Evolutionary conservation across 345 rosid genomes (phyloP).

Genomic region (Lepidium aucheri): DNA sequence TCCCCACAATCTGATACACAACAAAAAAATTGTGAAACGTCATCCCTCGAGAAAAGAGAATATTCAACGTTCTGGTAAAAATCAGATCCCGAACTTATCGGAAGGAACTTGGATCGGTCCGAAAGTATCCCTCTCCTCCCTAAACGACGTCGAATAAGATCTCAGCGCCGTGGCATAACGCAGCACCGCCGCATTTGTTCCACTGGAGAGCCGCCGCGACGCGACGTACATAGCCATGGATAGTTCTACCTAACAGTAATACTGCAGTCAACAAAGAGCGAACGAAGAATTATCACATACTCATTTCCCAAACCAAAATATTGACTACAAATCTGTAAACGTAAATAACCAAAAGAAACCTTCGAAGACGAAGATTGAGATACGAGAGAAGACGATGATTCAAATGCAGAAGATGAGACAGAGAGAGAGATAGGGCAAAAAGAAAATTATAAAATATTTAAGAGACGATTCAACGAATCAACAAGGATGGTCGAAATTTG

Average conservation of each 20-base stretch:
- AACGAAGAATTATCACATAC: neutral
- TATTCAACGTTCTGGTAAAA: neutral
- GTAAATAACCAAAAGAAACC: neutral
- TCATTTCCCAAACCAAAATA: neutral
- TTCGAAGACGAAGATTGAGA: constrained; percentile 11
- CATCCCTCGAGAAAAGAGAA: neutral
- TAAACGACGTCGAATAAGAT: constrained; percentile 49
- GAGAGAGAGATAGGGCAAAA: constrained; percentile 7
- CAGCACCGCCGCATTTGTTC: constrained; percentile 37
- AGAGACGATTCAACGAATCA: too few species aligned
- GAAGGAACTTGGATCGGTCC: constrained; percentile 86
- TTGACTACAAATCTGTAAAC: neutral
- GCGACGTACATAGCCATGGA: constrained; percentile 48
- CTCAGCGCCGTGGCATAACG: constrained; percentile 46
- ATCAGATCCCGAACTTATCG: constrained; percentile 51
- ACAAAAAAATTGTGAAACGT: neutral
- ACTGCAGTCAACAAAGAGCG: constrained; percentile 13
- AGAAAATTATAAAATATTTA: neutral
- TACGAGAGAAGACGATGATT: constrained; percentile 9
- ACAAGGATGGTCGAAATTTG: constrained; percentile 4
- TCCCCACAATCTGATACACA: constrained; percentile 68
- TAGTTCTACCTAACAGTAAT: constrained; percentile 4
- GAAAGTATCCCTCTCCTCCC: constrained; percentile 89
- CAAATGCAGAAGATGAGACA: neutral
- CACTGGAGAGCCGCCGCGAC: constrained; percentile 53